Base-by-base conservation (phyloP, 129 eudicot genomes). In the Pulicaria dysenterica region DNA sequence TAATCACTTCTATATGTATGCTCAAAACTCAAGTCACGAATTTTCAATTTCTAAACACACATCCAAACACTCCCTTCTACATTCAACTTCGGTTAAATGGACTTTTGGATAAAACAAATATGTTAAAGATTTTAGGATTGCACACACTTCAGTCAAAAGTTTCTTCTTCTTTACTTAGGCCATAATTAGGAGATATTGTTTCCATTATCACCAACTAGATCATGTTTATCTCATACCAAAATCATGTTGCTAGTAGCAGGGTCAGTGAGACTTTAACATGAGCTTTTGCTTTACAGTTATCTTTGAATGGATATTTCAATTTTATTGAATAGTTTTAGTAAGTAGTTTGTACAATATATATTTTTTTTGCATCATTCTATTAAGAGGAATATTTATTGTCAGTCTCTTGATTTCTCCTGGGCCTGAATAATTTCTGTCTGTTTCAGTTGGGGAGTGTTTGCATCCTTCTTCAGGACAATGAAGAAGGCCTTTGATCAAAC, bases 401-500 rank as follows among this genome's bases (percentile, higher is more conserved):
- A 24, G 47, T 57, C 16, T 51, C 5, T 51, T 41, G 3, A 75
- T 50, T 34, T 36, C 61, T 43, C 17, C 10, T 17, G 50, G 24
- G 37, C 49, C 36, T 1, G 69, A 58, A 47, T 76, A 24, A 8
- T 13, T 60, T 41, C 15, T 6, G 39, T 34, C 13, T 16, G 67
- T 56, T 40, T 58, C 46, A 44, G 73, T 54, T 75, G 76, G 46
- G 44, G 79, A 62, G 80, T 45, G 49, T 79, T 74, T 80, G 80
- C 72, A 76, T 77, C 75, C 49, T 74, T 67, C 69, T 77, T 50
- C 14, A 64, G 53, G 77, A 80, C 78, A 74, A 92, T 92, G 97
- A 92, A 92, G 91, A 92, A 92, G 91, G 97, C 91, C 15, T 78
- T 92, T 71, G 97, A 79, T 86, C 97, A 92, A 85, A 92, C 97